Evolutionary conservation across 106 monocot genomes (phyloP).

Genomic region (Platanthera guangdongensis): DNA sequence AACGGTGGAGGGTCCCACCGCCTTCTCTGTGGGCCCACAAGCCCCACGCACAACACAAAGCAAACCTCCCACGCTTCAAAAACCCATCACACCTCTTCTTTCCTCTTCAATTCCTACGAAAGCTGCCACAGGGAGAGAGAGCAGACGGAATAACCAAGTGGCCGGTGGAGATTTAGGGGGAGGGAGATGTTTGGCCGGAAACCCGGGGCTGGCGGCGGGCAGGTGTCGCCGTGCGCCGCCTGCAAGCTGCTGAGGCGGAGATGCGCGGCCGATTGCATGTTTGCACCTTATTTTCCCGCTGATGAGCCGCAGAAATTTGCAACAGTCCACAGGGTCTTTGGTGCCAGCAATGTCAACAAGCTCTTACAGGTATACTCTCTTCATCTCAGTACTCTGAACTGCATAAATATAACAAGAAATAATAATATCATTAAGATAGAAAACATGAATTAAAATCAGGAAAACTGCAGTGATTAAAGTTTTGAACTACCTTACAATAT

Average conservation of each 20-base stretch:
- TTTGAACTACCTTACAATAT: too few species aligned
- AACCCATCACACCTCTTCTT: not conserved
- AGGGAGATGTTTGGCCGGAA: not conserved
- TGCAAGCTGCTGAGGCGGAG: not conserved
- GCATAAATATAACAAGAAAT: not conserved
- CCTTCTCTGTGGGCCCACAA: not conserved
- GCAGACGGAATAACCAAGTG: not conserved
- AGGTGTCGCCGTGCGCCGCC: not conserved
- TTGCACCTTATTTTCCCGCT: not conserved
- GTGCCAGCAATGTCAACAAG: conserved; percentile 2
- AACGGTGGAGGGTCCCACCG: not conserved
- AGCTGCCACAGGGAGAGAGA: not conserved
- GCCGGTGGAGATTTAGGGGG: not conserved
- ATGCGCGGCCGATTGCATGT: not conserved
- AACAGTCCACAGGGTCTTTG: not conserved
- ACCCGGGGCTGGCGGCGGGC: not conserved
- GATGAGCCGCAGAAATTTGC: not conserved
- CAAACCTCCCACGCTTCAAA: not conserved
- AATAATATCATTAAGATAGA: not conserved
- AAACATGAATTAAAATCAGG: not conserved
- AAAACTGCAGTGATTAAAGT: not conserved
- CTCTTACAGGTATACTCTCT: not conserved
- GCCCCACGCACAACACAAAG: not conserved
- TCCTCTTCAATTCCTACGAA: not conserved
- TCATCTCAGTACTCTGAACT: not conserved